These are phyloP conservation scores for Fusarium paranaense DNA, from an alignment of 2,329 filamentous ascomycete species.

Conservation along the genomic window DNA sequence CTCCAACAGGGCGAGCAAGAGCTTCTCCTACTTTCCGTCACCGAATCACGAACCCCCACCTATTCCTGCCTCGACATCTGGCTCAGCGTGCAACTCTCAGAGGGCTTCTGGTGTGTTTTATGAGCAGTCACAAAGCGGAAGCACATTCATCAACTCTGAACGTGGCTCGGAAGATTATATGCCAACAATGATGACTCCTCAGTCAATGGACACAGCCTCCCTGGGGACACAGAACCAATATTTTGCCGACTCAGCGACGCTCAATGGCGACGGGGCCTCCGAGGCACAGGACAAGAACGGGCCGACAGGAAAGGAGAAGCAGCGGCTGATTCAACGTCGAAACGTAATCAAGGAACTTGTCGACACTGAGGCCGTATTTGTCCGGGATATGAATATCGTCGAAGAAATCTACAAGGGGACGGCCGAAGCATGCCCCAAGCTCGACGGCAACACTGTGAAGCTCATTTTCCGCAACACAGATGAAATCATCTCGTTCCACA, in stretches of 20 bases:
- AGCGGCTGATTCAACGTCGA: constrained; percentile 82
- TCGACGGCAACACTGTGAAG: constrained; percentile 87
- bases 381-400: constrained; percentile 96
- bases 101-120: constrained; percentile 56
- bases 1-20: constrained; percentile 48
- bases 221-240: constrained; percentile 56
- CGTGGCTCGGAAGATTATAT: constrained; percentile 60
- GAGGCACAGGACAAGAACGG: constrained; percentile 54
- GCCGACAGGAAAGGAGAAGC: constrained; percentile 67
- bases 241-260: constrained; percentile 50
- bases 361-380: constrained; percentile 91
- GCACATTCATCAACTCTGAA: constrained; percentile 58
- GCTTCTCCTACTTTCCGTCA: constrained; percentile 49
- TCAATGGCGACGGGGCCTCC: constrained; percentile 53
- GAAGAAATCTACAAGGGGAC: constrained; percentile 98
- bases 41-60: constrained; percentile 65
- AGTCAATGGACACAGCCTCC: constrained; percentile 61
- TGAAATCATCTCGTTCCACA: constrained; percentile 89
- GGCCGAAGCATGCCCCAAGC: constrained; percentile 81
- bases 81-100: constrained; percentile 54
- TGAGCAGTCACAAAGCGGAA: constrained; percentile 52
- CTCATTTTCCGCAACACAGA: constrained; percentile 93
- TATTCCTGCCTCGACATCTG: constrained; percentile 55
- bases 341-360: constrained; percentile 92
- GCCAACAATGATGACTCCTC: constrained; percentile 57